phyloP scores from a whole-genome alignment of 2,329 filamentous ascomycete genomes.

The Colletotrichum tabaci region DNA sequence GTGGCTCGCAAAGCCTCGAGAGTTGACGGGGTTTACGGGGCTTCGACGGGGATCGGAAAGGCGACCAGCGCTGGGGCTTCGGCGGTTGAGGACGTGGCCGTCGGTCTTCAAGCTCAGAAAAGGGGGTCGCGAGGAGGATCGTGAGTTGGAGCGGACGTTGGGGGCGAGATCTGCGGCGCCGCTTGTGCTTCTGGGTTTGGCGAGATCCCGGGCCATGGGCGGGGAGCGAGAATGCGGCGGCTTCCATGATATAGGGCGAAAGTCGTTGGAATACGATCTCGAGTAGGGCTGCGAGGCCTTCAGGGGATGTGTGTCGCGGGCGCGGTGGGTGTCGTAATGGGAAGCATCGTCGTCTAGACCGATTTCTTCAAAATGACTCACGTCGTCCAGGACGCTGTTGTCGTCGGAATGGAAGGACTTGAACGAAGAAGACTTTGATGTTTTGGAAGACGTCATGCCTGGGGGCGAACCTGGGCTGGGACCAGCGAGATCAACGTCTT shows the following conservation, averaged over 20 bases:
- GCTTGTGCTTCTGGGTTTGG: conserved; percentile 42
- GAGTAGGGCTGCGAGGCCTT: conserved; percentile 43
- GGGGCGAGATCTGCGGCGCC: conserved; percentile 21
- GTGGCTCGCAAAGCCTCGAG: conserved; percentile 54
- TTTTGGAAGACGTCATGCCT: conserved; percentile 86
- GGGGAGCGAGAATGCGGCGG: conserved; percentile 42
- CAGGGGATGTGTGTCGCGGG: conserved; percentile 51
- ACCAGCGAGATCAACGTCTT: conserved; percentile 41
- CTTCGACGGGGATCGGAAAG: conserved; percentile 48
- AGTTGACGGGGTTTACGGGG: conserved; percentile 30
- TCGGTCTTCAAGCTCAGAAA: conserved; percentile 61
- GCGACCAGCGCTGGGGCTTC: conserved; percentile 64
- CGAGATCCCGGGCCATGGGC: conserved; percentile 50
- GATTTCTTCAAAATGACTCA: conserved; percentile 93
- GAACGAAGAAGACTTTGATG: conserved; percentile 91
- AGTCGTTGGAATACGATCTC: conserved; percentile 42
- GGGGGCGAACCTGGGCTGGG: conserved; percentile 70
- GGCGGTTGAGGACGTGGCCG: conserved; percentile 63
- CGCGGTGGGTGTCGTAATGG: conserved; percentile 47
- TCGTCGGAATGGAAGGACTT: conserved; percentile 82
- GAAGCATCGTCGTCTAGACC: conserved; percentile 78
- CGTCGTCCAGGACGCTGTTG: conserved; percentile 78
- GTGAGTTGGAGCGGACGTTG: conserved; percentile 26
- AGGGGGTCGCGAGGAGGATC: conserved; percentile 55
- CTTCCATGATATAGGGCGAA: conserved; percentile 40